Base-by-base conservation (phyloP, 2,329 filamentous ascomycete genomes). In the Fusarium concolor region DNA sequence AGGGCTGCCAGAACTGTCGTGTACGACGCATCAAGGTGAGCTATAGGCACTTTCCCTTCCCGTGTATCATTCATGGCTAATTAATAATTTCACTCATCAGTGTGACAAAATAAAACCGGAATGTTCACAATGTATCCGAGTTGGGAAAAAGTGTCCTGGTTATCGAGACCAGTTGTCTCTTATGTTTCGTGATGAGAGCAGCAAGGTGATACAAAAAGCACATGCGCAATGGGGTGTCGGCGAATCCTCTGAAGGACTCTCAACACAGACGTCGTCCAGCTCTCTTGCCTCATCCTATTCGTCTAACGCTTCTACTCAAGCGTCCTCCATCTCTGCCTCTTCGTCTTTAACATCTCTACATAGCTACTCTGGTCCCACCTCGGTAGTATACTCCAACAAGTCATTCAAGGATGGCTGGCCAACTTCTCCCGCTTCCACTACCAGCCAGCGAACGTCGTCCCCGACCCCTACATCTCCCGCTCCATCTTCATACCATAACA, bases 111-210 rank as follows among this genome's bases (percentile, higher is more conserved):
- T 83, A 45, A 81, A 80, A 39, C 88, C 88, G 7, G 82, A 86
- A 71, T 90, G 88, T 72, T 86, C 86, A 24, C 88, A 90, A 80
- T 90, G 88, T 73, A 79, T 85, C 43, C 86, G 87, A 39, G 83
- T 87, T 44, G 83, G 84, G 71, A 87, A 87, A 76, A 83, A 80
- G 71, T 90, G 88, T 69, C 86, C 87, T 20, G 88, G 88, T 9
- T 90, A 90, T 71, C 83, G 88, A 68, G 87, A 90, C 66, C 86
- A 89, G 75, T 78, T 90, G 33, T 87, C 87, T 31, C 79, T 90
- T 58, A 86, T 90, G 84, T 90, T 90, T 74, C 86, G 88, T 37
- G 87, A 90, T 78, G 87, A 90, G 77, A 90, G 86, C 71, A 85
- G 81, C 69, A 86, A 89, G 71, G 87, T 90, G 44, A 85, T 87